These are phyloP conservation scores for Trichomonas tenax DNA, from an alignment of 208 protist species.

Conservation along the genomic window DNA sequence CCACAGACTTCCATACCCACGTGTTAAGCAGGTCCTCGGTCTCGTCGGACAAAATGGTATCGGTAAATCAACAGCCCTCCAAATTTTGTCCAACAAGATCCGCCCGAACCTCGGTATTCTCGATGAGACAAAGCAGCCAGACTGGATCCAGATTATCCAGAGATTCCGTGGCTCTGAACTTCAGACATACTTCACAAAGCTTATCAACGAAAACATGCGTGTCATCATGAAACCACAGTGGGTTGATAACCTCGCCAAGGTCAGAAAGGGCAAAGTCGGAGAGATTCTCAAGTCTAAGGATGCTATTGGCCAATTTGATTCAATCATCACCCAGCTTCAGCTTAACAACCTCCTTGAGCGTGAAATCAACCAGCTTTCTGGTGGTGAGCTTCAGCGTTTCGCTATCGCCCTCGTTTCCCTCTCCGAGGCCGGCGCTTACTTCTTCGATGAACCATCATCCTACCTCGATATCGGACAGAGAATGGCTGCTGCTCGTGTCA, in stretches of 20 bases:
- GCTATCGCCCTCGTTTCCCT: constrained; percentile 77
- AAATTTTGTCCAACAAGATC: constrained; percentile 86
- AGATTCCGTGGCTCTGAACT: constrained; percentile 94
- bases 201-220: constrained; percentile 91
- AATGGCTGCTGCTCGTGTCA: constrained; percentile 81
- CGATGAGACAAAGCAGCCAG: constrained; percentile 60
- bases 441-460: constrained; percentile 98
- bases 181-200: constrained; percentile 90
- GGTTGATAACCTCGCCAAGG: constrained; percentile 93
- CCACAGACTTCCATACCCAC: constrained; percentile 86
- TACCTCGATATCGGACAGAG: constrained; percentile 99
- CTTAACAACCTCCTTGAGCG: constrained; percentile 60
- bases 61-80: constrained; percentile 98
- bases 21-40: constrained; percentile 94
- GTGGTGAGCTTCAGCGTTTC: constrained; percentile 99
- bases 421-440: constrained; percentile 75
- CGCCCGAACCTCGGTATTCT: constrained; percentile 94
- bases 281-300: constrained; percentile 71
- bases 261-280: constrained; percentile 73
- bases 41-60: constrained; percentile 99
- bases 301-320: constrained; percentile 47
- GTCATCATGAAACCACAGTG: constrained; percentile 98
- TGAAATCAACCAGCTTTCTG: constrained; percentile 80
- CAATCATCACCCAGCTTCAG: constrained; percentile 63
- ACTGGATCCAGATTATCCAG: constrained; percentile 91